These are phyloP conservation scores for Globisporangium cederbergense DNA, from an alignment of 352 stramenopile genomes.

Conservation along the genomic window DNA sequence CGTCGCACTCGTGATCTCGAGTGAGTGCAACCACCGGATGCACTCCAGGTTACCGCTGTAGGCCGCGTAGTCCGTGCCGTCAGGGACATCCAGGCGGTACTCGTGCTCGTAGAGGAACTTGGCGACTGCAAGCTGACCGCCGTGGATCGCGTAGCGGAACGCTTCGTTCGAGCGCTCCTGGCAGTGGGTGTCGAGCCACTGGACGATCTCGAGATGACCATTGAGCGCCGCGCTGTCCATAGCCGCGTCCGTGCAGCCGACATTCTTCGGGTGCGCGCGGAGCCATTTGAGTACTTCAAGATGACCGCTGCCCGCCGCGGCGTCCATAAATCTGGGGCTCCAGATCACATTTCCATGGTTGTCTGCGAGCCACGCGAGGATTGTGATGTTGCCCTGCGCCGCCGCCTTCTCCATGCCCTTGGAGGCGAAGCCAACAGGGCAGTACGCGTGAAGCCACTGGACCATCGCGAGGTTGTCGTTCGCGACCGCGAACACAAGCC, in stretches of 20 bases:
- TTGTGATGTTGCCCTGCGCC: conserved; percentile 5
- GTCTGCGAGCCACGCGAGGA: conserved; percentile 13
- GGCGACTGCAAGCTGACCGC: conserved; percentile 12
- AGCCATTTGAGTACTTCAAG: conserved; percentile 18
- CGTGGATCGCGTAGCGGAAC: conserved; percentile 14
- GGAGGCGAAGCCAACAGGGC: conserved; percentile 6
- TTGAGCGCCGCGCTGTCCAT: conserved; percentile 25
- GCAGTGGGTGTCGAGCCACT: conserved; percentile 19
- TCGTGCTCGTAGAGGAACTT: conserved; percentile 13
- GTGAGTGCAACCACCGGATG: conserved; percentile 17
- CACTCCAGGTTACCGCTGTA: conserved; percentile 15
- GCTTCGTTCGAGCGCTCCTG: conserved; percentile 10
- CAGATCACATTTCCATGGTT: conserved; percentile 13
- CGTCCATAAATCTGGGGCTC: conserved; percentile 16
- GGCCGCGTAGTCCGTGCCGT: conserved; percentile 16
- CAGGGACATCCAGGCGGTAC: conserved; percentile 3
- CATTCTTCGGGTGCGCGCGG: conserved; percentile 9
- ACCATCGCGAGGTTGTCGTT: conserved; percentile 17
- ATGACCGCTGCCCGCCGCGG: conserved; percentile 10
- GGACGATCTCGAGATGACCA: conserved; percentile 20
- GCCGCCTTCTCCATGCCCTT: conserved; percentile 20
- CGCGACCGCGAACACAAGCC: conserved; percentile 9
- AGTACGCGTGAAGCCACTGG: conserved; percentile 20
- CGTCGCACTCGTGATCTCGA: conserved; percentile 8
- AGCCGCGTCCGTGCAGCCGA: conserved; percentile 15